A percentile compares a stretch with the other conserved stretches of the same genome.
These are phyloP conservation scores for Talaromyces rugulosus DNA, from an alignment of 2,329 filamentous ascomycete genomes.

Conservation along the genomic window DNA sequence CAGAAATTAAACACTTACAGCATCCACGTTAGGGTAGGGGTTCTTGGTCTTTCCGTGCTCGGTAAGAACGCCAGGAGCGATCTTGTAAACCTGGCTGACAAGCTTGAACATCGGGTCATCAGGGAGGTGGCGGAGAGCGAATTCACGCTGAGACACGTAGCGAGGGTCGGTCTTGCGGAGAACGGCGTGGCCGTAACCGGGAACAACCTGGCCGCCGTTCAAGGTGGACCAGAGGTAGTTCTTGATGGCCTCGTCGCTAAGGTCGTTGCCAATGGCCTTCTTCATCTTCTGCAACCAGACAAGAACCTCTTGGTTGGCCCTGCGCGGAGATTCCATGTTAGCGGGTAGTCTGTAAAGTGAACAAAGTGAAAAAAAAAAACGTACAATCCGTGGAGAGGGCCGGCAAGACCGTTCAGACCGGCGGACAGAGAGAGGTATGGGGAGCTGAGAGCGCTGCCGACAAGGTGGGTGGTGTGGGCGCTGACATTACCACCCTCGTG, in stretches of 20 bases:
- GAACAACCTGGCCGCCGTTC: slow-evolving; percentile 91
- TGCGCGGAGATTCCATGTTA: slow-evolving; percentile 15
- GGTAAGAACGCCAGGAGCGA: slow-evolving; percentile 92
- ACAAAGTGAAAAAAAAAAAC: slow-evolving; percentile 15
- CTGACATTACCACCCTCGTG: slow-evolving; percentile 99
- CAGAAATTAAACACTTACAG: slow-evolving; percentile 42
- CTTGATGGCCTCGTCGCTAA: slow-evolving; percentile 93
- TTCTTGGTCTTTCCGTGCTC: slow-evolving; percentile 99
- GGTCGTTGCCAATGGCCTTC: slow-evolving; percentile 85
- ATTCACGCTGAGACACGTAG: slow-evolving; percentile 97
- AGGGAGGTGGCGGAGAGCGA: slow-evolving; percentile 88
- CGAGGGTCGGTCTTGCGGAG: slow-evolving; percentile 99
- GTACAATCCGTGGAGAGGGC: slow-evolving; percentile 89
- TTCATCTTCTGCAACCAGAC: slow-evolving; percentile 99
- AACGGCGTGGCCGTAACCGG: slow-evolving; percentile 97
- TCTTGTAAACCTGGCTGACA: slow-evolving; percentile 99
- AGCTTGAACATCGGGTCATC: slow-evolving; percentile 99
- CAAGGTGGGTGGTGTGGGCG: slow-evolving; percentile 97
- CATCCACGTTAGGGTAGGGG: slow-evolving; percentile 97
- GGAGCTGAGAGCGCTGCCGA: slow-evolving; percentile 93
- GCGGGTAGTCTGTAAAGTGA: background rate
- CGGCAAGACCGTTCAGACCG: slow-evolving; percentile 95
- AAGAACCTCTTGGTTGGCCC: slow-evolving; percentile 97
- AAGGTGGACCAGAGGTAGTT: slow-evolving; percentile 99
- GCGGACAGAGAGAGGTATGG: slow-evolving; percentile 95